Evolutionary conservation across 2,329 filamentous ascomycete species (phyloP), one percentile per base, ranked within the genome.

Genomic region (Fusarium abutilonis): DNA sequence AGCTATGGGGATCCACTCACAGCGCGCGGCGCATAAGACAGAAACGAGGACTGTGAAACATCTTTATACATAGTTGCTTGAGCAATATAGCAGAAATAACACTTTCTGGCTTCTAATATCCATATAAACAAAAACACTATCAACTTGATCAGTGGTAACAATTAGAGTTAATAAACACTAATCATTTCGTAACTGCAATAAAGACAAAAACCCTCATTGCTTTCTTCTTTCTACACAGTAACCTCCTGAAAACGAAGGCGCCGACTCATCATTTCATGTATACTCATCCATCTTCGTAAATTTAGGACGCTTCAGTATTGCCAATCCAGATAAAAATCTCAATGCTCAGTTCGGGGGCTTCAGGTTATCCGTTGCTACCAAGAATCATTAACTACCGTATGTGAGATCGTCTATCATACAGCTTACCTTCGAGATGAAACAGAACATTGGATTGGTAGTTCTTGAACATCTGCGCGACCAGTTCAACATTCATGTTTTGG

Each of bases 391-490:
- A 31, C 35, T 45, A 19, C 31, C 15, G 9, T 10, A 17, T 17
- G 9, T 13, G 31, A 28, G 4, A 21, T 15, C 7, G 23, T 31
- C 3, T 2, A 29, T 5, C 9, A 15, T 15, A 31, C 14, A 23
- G 46, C 75, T 66, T 81, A 96, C 95, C 95, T 87, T 98, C 95
- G 6, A 99, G 83, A 71, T 99, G 95, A 75, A 99, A 98, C 6
- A 98, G 80, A 13, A 98, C 94, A 70, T 98, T 99, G 10, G 93
- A 97, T 76, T 97, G 93, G 75, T 99, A 99, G 78, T 98, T 99
- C 81, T 98, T 97, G 83, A 98, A 99, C 95, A 99, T 99, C 74
- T 98, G 94, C 1, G 94, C 93, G 6, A 98, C 95, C 3, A 98
- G 84, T 79, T 98, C 95, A 32, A 97, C 92, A 73, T 99, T 96